Percentiles rank a stretch among this genome's conserved stretches.
Evolutionary conservation across 345 rosid species (phyloP).

Genomic region (Excoecaria cochinchinensis): DNA sequence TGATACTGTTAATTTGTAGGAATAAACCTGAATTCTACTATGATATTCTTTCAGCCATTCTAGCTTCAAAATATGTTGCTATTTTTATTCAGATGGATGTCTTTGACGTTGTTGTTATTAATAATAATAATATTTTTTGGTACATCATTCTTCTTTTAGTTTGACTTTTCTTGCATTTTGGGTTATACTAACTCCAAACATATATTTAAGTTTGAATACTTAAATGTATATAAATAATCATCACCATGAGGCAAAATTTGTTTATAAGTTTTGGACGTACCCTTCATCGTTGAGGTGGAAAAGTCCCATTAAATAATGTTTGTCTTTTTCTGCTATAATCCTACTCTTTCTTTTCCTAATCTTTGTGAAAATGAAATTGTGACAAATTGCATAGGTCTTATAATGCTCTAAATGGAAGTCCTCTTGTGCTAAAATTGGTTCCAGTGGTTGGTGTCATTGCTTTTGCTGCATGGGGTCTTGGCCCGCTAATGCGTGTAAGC

Average conservation of each 20-base stretch:
- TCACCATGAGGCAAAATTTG: background rate
- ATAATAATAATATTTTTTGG: background rate
- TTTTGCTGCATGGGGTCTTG: slow-evolving; percentile 75
- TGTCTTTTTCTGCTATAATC: background rate
- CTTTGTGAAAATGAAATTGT: background rate
- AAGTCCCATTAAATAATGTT: background rate
- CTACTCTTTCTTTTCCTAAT: background rate
- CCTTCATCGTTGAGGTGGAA: background rate
- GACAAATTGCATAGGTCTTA: slow-evolving; percentile 46
- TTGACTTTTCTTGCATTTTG: background rate
- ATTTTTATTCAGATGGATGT: background rate
- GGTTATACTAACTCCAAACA: background rate
- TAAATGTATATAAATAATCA: background rate
- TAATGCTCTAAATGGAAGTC: slow-evolving; percentile 50
- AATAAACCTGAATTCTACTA: background rate
- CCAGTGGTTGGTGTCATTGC: slow-evolving; percentile 58
- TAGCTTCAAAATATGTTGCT: background rate
- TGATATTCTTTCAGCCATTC: background rate
- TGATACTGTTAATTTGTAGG: background rate
- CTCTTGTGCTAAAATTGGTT: slow-evolving; percentile 50
- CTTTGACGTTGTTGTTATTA: background rate
- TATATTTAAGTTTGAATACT: background rate
- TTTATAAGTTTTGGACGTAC: background rate
- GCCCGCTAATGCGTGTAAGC: slow-evolving; percentile 52
- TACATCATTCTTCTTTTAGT: background rate